Base-by-base conservation (phyloP, 768 basidiomycete genomes). In the Mycena indigotica region DNA sequence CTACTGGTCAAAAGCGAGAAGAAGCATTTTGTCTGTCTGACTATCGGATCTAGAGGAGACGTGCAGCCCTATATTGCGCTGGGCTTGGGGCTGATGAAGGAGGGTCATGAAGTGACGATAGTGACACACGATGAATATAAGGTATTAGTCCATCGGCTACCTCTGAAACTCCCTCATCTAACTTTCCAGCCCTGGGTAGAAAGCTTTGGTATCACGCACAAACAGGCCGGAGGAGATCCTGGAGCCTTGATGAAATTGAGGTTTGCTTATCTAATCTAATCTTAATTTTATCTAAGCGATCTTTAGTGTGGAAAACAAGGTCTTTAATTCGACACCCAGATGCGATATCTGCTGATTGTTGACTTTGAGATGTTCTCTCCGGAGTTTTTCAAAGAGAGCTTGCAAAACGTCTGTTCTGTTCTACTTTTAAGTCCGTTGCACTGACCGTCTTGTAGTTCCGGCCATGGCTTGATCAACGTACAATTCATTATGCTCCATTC, bases 331-430 rank as follows among this genome's bases (percentile, higher is more conserved):
- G 16, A 44, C 50, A 21, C n/a, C 35, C 35, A 49, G 30, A 13
- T 52, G 23, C 25, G 5, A 55, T 38, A 5, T 64, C 3, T n/a
- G 28, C 24, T 2, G 13, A 26, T 46, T 12, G 35, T 51, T 25
- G 32, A 61, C 53, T 60, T n/a, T n/a, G n/a, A 84, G 84, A 87
- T 88, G 84, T 87, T 88, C 67, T 87, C 86, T 6, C 85, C 86
- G 0, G 84, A 85, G 19, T 89, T 87, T 64, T 87, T 89, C 77
- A 85, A 78, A 65, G 81, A 85, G 65, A 82, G 82, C 54, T 62
- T 89, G 4, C 74, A 74, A 3, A 78, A 83, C 61, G 82, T 83
- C 57, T 57, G 81, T 53, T n/a, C n/a, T n/a, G n/a, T n/a, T n/a
- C n/a, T n/a, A n/a, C 44, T 44, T n/a, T 60, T 38, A 10, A 8